Percentiles rank a stretch among this genome's conserved stretches.
These are phyloP conservation scores for Candida arabinofermentans DNA, from an alignment of 805 yeast species.

Conservation along the genomic window DNA sequence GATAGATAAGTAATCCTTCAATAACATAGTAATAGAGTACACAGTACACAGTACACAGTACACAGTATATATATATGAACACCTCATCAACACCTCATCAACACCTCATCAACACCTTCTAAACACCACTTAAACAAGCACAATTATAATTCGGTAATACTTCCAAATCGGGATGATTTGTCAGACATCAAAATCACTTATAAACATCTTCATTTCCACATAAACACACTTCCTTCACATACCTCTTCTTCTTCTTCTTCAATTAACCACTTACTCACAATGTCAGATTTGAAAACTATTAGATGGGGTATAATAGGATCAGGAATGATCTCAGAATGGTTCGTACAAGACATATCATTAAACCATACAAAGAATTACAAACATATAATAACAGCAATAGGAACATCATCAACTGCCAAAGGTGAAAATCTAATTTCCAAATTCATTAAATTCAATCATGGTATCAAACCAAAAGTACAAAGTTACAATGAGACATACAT, in stretches of 20 bases:
- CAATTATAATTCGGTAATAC: too few species aligned
- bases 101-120: too few species aligned
- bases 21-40: too few species aligned
- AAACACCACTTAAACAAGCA: too few species aligned
- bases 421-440: conserved; percentile 33
- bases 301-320: conserved; percentile 49
- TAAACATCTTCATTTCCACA: too few species aligned
- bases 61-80: too few species aligned
- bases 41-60: too few species aligned
- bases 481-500: conserved; percentile 41
- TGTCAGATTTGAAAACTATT: not conserved
- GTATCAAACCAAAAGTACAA: conserved; percentile 14
- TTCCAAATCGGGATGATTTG: too few species aligned
- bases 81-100: too few species aligned
- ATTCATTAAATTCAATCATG: conserved; percentile 11
- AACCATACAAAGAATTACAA: conserved; percentile 23
- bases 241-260: not conserved
- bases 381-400: conserved; percentile 37
- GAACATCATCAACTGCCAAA: conserved; percentile 34
- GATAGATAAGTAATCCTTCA: too few species aligned
- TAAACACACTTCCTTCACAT: not conserved
- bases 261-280: conserved; percentile 3
- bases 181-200: too few species aligned
- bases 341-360: conserved; percentile 34
- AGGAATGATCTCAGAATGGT: conserved; percentile 44